Evolutionary conservation across 805 yeast species (phyloP), one percentile per base, ranked within the genome.

Genomic region (Pichia nanzhaoensis): DNA sequence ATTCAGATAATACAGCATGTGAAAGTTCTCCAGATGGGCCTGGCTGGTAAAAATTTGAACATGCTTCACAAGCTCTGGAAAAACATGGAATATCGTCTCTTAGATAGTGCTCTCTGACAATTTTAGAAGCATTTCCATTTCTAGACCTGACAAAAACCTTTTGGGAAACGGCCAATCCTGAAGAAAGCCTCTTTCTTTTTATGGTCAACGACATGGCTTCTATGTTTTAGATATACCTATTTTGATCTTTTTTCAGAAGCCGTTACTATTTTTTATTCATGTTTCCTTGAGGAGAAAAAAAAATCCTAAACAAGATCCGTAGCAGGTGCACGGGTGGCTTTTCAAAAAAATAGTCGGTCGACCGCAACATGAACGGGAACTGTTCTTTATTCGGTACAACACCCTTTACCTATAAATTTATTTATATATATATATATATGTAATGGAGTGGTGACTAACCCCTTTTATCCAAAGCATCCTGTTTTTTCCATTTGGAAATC

Each of bases 41-140:
- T 7, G 84, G 74, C 38, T 76, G 73, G 13, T 77, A 66, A 27
- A 72, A 68, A 21, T 66, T 65, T 12, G 68, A 65, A 63, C 99
- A 93, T 31, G 57, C 60, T 9, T 65, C 57, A 64, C 99, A 93
- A 1, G 76, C 68, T 51, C 68, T 71, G 2, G 96, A 86, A 43
- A 82, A 79, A 64, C 99, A 93, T 17, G 97, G 95, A 41, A 93
- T 88, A 64, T 93, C 99, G 44, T 77, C 78, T 63, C 99, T 75
- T 46, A 93, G 69, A 60, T 93, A 93, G 64, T 91, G 99, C 60
- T 93, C 99, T 53, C 97, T 74, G 9, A 91, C 95, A 22, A 93
- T 76, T 61, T 93, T 91, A 31, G 89, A 74, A 5, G 97, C 96
- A 37, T 82, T 82, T 9, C 98, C 98, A 51, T 84, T 80, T 56